phyloP scores from a whole-genome alignment of 2,329 filamentous ascomycete species.

The Elsinoe necatrix region DNA sequence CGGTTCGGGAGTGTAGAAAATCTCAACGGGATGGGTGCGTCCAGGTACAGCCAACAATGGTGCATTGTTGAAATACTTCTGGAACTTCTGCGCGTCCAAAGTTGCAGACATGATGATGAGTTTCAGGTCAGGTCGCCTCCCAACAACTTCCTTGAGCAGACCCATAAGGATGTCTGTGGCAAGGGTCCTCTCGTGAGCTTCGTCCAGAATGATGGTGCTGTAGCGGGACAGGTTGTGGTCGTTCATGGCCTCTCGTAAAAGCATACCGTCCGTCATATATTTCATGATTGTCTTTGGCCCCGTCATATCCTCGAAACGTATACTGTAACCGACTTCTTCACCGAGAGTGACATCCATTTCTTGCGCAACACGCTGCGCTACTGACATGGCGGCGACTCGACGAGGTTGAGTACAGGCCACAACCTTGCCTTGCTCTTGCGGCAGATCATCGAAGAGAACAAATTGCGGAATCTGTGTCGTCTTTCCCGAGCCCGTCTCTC shows the following conservation, averaged over 20 bases:
- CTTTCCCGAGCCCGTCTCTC: slow-evolving; percentile 98
- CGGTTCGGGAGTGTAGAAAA: slow-evolving; percentile 95
- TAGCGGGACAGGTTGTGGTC: slow-evolving; percentile 87
- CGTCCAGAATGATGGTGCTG: slow-evolving; percentile 96
- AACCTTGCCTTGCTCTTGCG: slow-evolving; percentile 76
- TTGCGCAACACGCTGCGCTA: slow-evolving; percentile 93
- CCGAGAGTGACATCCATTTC: slow-evolving; percentile 92
- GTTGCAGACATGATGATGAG: slow-evolving; percentile 99
- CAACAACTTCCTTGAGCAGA: slow-evolving; percentile 80
- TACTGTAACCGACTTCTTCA: slow-evolving; percentile 95
- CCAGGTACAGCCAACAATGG: slow-evolving; percentile 90
- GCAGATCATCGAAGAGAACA: slow-evolving; percentile 92
- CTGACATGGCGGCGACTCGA: slow-evolving; percentile 96
- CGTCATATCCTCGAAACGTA: slow-evolving; percentile 96
- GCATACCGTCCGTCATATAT: slow-evolving; percentile 99
- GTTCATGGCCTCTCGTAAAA: slow-evolving; percentile 91
- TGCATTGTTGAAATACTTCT: slow-evolving; percentile 91
- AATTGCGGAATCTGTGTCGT: slow-evolving; percentile 99
- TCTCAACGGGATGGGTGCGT: slow-evolving; percentile 91
- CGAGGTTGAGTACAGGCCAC: slow-evolving; percentile 96
- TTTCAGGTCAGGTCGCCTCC: slow-evolving; percentile 79
- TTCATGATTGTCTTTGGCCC: slow-evolving; percentile 84
- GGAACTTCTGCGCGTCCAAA: slow-evolving; percentile 94
- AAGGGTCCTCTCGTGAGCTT: slow-evolving; percentile 95
- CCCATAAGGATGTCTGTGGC: slow-evolving; percentile 98